Evolutionary conservation across 2,329 filamentous ascomycete genomes (phyloP).

Genomic region (Apiospora saccharicola): DNA sequence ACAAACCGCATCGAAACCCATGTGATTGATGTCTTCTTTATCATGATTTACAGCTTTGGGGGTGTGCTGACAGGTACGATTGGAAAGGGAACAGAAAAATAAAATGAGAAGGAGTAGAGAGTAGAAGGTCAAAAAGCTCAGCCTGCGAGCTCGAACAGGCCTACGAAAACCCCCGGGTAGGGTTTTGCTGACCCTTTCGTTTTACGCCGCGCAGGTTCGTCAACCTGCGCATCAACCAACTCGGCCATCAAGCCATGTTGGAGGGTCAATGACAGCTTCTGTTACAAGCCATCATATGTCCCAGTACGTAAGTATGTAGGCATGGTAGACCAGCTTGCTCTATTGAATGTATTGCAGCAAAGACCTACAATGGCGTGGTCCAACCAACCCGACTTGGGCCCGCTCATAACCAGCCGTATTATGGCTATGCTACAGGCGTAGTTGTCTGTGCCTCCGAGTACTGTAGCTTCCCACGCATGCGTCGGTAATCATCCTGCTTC

Average conservation of each 20-base stretch:
- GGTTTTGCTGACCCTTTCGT: neutral
- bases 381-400: neutral
- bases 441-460: conserved; percentile 29
- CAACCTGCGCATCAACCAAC: neutral
- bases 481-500: conserved; percentile 38
- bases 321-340: neutral
- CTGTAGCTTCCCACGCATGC: conserved; percentile 40
- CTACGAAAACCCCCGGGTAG: conserved; percentile 2
- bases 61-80: neutral
- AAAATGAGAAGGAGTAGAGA: neutral
- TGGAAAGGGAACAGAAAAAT: neutral
- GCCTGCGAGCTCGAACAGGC: neutral
- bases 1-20: neutral
- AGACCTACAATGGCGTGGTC: neutral
- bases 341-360: neutral
- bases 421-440: neutral
- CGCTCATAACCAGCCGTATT: neutral
- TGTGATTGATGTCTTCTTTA: neutral
- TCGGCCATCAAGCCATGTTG: neutral
- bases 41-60: neutral
- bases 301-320: neutral
- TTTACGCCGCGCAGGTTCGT: neutral
- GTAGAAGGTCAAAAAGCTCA: neutral
- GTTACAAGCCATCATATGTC: neutral
- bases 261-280: neutral